Evolutionary conservation across 2,329 filamentous ascomycete species (phyloP).

Genomic region (Furcasterigmium furcatum): DNA sequence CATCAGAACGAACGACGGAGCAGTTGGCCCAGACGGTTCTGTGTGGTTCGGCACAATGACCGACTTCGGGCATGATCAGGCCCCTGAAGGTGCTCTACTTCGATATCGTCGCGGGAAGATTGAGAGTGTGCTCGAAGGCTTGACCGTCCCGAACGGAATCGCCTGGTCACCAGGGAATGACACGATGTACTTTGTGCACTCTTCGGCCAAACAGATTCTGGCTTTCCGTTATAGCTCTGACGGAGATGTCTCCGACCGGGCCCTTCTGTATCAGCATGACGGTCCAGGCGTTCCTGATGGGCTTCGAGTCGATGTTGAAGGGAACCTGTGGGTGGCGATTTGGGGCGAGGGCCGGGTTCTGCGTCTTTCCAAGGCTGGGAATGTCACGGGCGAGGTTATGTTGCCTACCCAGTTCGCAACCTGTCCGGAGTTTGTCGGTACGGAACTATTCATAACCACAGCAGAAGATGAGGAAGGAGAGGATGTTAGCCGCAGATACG

Average conservation of each 20-base stretch:
- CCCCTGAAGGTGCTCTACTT: constrained; percentile 56
- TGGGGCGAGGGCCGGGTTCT: constrained; percentile 76
- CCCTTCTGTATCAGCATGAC: constrained; percentile 69
- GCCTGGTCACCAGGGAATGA: constrained; percentile 72
- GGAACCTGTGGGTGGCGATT: constrained; percentile 86
- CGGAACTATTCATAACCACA: constrained; percentile 74
- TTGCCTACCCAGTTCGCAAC: constrained; percentile 78
- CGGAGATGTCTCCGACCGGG: constrained; percentile 63
- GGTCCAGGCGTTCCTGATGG: constrained; percentile 73
- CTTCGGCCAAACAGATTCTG: constrained; percentile 65
- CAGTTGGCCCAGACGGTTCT: constrained; percentile 72
- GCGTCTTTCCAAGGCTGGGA: constrained; percentile 66
- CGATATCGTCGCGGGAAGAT: too few species aligned
- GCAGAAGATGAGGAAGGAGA: constrained; percentile 65
- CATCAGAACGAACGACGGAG: constrained; percentile 76
- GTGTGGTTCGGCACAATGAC: constrained; percentile 90
- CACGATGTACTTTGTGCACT: constrained; percentile 82
- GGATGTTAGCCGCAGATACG: constrained; percentile 53
- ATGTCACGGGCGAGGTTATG: constrained; percentile 69
- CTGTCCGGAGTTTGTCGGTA: constrained; percentile 76
- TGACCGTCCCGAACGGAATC: constrained; percentile 82
- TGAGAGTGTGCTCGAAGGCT: constrained; percentile 54
- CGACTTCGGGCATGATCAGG: constrained; percentile 58
- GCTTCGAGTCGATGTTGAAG: constrained; percentile 77
- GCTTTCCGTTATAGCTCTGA: constrained; percentile 71